Evolutionary conservation across 495 filamentous ascomycete genomes (phyloP), one percentile per base, ranked within the genome.

Genomic region (Neurospora tetrasperma): DNA sequence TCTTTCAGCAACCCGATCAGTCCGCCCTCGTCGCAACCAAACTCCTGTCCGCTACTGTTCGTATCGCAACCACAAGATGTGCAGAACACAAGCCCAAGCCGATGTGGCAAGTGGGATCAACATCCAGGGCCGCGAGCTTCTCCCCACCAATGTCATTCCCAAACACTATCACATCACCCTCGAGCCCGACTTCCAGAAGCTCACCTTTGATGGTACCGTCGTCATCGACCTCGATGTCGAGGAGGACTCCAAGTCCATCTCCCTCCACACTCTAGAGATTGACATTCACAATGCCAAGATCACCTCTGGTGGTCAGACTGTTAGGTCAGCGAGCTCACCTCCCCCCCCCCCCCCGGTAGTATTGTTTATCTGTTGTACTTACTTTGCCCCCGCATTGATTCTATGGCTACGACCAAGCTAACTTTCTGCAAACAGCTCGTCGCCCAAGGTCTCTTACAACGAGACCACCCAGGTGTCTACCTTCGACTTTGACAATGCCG

Each of bases 261-360:
- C 93, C 43, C 88, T 99, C 74, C 97, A 99, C 81, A 90, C 92
- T 70, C 84, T 93, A 75, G 92, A 98, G 76, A 85, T 99, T 76
- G 89, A 95, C 35, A 92, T 98, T 75, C 90, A 95, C 79, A 89
- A 85, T 73, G 92, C 91, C 74, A 88, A 86, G 66, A 82, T 99
- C 76, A 84, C 80, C 20, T 86, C 86, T 42, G 88, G 82, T 40
- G 86, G 84, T 9, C 75, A 76, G 43, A 82, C 83, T 14, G 78
- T 84, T 68, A 84, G 80, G 80, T 86, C 72, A 76, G 83, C 77
- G 46, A 20, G 27, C 40, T 39, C 23, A 40, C 27, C 42, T 8
- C 39, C 62, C 18, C 10, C 20, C 40, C 48, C 46, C 46, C 11
- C 11, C n/a, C n/a, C n/a, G n/a, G 11, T 27, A 14, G 48, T 27